A percentile compares a stretch with the other conserved stretches of the same genome.
Evolutionary conservation across 1,284 basidiomycete genomes (phyloP).

Genomic region (Rhodotorula sp.): DNA sequence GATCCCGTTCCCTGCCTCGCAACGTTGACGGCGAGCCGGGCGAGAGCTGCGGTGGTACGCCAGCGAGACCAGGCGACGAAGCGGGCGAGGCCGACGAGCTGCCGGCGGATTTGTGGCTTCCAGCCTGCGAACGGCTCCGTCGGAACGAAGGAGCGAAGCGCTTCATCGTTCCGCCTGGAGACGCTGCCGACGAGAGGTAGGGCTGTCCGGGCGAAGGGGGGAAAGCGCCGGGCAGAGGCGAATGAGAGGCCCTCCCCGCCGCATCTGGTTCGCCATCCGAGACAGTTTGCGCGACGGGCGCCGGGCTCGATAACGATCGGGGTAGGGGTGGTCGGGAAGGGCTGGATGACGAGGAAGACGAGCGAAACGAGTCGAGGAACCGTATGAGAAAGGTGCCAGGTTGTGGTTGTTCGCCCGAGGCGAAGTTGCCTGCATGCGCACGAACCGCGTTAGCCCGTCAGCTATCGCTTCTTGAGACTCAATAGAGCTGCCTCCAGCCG

Average conservation of each 20-base stretch:
- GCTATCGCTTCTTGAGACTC: not conserved
- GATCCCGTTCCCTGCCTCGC: conserved; percentile 31
- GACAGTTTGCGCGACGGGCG: not conserved
- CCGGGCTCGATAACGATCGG: conserved; percentile 29
- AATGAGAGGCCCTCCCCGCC: not conserved
- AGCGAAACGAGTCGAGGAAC: conserved; percentile 33
- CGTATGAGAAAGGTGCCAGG: conserved; percentile 32
- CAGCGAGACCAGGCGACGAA: conserved; percentile 3
- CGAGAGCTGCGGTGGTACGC: not conserved
- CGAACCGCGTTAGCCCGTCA: not conserved
- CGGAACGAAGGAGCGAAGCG: conserved; percentile 11
- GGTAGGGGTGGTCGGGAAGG: conserved; percentile 22
- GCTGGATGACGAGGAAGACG: not conserved
- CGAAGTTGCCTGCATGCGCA: not conserved
- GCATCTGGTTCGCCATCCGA: not conserved
- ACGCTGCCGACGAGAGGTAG: not conserved
- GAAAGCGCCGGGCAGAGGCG: not conserved
- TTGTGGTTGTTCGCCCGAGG: not conserved
- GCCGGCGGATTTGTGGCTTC: not conserved
- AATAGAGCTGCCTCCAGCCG: no score
- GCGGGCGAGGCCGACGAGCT: conserved; percentile 21
- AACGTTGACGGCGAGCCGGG: conserved; percentile 34
- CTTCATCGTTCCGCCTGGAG: not conserved
- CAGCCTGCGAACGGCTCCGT: conserved; percentile 7
- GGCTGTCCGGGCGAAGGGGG: not conserved